phyloP scores from a whole-genome alignment of 2,329 filamentous ascomycete genomes.

The Coleophoma crateriformis region DNA sequence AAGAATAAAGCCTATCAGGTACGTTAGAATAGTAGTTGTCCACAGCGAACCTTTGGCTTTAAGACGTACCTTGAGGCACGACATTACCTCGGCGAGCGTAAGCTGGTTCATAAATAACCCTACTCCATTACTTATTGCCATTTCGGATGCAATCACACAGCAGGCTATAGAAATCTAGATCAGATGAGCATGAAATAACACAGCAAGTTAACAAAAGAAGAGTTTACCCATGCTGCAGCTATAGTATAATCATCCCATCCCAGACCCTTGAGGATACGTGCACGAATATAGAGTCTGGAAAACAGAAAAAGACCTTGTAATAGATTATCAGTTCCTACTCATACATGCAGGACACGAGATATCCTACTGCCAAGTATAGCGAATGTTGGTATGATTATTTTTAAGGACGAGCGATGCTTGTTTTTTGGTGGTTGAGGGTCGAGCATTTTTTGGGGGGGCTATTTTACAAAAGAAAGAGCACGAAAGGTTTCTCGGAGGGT shows the following conservation, averaged over 20 bases:
- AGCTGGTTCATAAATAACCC: neutral
- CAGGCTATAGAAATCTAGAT: neutral
- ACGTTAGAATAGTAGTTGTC: neutral
- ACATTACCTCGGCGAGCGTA: neutral
- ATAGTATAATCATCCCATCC: slow-evolving; percentile 1
- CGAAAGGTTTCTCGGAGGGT: no score
- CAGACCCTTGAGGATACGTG: neutral
- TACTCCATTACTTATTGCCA: neutral
- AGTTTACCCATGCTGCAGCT: neutral
- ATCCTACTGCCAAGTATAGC: no score
- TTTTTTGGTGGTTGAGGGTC: no score
- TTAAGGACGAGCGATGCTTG: no score
- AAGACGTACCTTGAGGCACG: neutral
- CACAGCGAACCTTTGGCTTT: neutral
- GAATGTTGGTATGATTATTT: no score
- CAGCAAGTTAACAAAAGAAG: neutral
- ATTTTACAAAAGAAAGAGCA: no score
- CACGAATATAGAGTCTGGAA: neutral
- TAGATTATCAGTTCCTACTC: neutral
- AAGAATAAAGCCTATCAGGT: neutral
- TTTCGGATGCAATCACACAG: neutral
- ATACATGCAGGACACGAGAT: no score
- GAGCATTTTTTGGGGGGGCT: no score
- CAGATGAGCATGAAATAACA: neutral
- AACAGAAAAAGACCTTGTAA: neutral